A percentile compares a stretch with the other conserved stretches of the same genome.
Evolutionary conservation across 305 asterid genomes (phyloP).

Genomic region (Caryopteris hybrid): DNA sequence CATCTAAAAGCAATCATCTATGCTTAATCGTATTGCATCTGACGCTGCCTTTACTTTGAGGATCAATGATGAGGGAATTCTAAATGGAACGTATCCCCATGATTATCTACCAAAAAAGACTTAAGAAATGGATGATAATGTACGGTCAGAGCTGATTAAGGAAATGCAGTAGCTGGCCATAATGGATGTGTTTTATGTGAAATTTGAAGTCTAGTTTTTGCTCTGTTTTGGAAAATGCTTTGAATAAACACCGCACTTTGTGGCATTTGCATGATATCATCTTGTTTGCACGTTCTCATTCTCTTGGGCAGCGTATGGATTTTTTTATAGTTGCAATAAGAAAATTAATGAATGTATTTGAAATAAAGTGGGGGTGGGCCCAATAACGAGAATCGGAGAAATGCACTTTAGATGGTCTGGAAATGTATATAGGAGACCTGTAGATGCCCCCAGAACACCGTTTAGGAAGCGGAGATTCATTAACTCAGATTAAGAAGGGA

Average conservation of each 20-base stretch:
- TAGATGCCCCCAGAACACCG: too few species aligned
- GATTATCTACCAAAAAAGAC: neutral
- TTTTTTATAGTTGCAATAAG: too few species aligned
- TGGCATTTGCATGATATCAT: constrained; percentile 1
- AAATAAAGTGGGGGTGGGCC: too few species aligned
- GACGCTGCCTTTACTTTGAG: neutral
- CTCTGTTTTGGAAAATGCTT: neutral
- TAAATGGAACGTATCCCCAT: neutral
- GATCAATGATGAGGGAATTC: neutral
- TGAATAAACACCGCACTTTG: neutral
- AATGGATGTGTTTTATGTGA: neutral
- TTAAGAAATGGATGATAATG: neutral
- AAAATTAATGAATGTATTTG: too few species aligned
- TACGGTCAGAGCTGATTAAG: neutral
- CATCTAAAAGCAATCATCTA: neutral
- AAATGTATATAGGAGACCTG: too few species aligned
- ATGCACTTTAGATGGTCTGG: too few species aligned
- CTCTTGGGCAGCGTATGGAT: neutral
- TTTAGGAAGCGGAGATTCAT: neutral
- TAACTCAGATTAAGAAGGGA: neutral
- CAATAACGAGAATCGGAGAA: too few species aligned
- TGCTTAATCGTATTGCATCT: neutral
- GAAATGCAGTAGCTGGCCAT: neutral
- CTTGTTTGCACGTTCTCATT: neutral
- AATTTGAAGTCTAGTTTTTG: neutral